These are phyloP conservation scores for Dillenia turbinata DNA, from an alignment of 164 flowering plant species.

Conservation along the genomic window DNA sequence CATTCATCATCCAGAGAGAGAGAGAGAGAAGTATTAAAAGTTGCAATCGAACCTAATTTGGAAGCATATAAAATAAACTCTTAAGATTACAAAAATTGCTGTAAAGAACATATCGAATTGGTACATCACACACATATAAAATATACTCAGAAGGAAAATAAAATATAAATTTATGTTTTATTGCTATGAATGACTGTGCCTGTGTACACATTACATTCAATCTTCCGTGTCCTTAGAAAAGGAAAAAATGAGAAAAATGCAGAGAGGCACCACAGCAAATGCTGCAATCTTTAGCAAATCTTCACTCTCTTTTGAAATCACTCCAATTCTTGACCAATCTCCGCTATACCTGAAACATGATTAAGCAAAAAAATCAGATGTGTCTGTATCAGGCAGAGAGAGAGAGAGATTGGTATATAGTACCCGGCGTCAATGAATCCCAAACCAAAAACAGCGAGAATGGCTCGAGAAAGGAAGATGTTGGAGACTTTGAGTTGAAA, in stretches of 20 bases:
- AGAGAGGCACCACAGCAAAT: slow-evolving; percentile 60
- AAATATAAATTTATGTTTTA: too few species aligned
- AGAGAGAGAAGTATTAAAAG: too few species aligned
- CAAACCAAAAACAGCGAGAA: slow-evolving; percentile 51
- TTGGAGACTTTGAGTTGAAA: slow-evolving; percentile 35
- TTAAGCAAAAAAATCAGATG: not conserved
- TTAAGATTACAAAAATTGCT: too few species aligned
- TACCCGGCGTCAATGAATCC: slow-evolving; percentile 94
- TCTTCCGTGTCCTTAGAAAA: slow-evolving; percentile 24
- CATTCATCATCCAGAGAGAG: too few species aligned
- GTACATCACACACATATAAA: too few species aligned
- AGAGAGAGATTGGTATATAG: not conserved
- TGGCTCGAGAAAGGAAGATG: slow-evolving; percentile 41
- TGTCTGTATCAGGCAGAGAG: not conserved
- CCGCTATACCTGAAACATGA: slow-evolving; percentile 66
- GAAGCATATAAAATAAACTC: too few species aligned
- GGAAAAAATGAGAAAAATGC: slow-evolving; percentile 44
- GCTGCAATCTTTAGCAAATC: slow-evolving; percentile 68
- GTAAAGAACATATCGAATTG: too few species aligned
- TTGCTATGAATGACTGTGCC: too few species aligned
- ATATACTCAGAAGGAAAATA: too few species aligned
- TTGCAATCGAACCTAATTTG: too few species aligned
- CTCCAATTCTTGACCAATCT: slow-evolving; percentile 94
- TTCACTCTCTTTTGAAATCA: slow-evolving; percentile 63
- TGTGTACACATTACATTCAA: not conserved